Evolutionary conservation across 2,329 filamentous ascomycete species (phyloP).

Genomic region (Epichloe uncinata): DNA sequence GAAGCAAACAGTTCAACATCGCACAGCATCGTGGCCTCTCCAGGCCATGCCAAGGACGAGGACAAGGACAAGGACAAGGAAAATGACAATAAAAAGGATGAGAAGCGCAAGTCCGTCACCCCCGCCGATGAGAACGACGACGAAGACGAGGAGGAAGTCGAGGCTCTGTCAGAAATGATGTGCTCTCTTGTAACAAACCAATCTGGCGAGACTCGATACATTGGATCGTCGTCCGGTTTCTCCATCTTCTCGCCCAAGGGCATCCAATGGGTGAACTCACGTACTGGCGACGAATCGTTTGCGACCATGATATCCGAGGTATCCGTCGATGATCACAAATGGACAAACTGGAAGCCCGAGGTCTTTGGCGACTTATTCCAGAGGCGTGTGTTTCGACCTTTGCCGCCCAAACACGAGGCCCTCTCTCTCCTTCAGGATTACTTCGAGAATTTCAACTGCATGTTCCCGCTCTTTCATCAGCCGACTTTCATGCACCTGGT

Average conservation of each 20-base stretch:
- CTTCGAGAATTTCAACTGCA: constrained; percentile 98
- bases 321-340: constrained; percentile 88
- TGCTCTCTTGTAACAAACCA: constrained; percentile 94
- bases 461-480: constrained; percentile 95
- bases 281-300: constrained; percentile 91
- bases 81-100: constrained; percentile 21
- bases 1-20: constrained; percentile 34
- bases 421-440: constrained; percentile 82
- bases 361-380: constrained; percentile 88
- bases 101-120: constrained; percentile 24
- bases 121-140: constrained; percentile 29
- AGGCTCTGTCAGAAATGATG: constrained; percentile 94
- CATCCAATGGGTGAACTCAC: constrained; percentile 96
- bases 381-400: constrained; percentile 65
- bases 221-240: constrained; percentile 96
- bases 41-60: constrained; percentile 25
- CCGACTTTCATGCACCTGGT: constrained; percentile 97
- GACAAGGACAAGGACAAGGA: constrained; percentile 17
- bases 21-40: constrained; percentile 41
- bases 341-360: constrained; percentile 97
- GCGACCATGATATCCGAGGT: constrained; percentile 87
- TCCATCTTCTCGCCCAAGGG: constrained; percentile 98
- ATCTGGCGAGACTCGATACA: constrained; percentile 87
- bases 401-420: constrained; percentile 80
- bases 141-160: constrained; percentile 52